Base-by-base conservation (phyloP, 768 basidiomycete species). In the Lentinus brumalis region DNA sequence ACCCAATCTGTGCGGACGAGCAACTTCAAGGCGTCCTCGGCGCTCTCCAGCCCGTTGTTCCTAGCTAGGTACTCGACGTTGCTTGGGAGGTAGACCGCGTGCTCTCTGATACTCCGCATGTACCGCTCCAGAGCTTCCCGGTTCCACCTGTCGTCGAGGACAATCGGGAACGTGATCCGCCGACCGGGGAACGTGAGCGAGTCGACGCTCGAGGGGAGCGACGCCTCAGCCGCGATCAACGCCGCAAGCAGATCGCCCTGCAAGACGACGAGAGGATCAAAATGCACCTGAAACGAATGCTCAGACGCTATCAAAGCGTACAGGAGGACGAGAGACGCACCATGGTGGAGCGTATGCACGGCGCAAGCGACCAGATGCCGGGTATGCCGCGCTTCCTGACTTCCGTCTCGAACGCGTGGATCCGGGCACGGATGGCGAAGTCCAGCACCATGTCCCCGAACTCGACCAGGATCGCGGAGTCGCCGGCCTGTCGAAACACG, bases 61-160 rank as follows among this genome's bases (percentile, higher is more conserved):
- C 73, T 75, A 0, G 86, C 86, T 1, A 89, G 77, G 65, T 89
- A 89, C 41, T 86, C 83, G 39, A 88, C 73, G 64, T 91, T 89
- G 68, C 83, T 85, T 0, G 87, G 88, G 0, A 91, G 73, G 70
- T 89, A 91, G 1, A 83, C 84, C 0, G 87, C 87, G 52, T 79
- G 79, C 50, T 80, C 76, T 10, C 88, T 75, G 0, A 76, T 82
- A 0, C 81, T 79, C 7, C 70, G 73, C 81, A 83, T 86, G 69
- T 91, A 88, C 21, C 81, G 77, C 46, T 79, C 69, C 30, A 88
- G 73, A 4, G 86, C 85, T 11, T 83, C 83, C 9, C 75, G 75
- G 60, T 70, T 81, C 81, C 86, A 84, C 5, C 75, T 76, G 66
- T 89, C 88, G 62, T 88, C 80, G 31, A 88, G 76, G 1, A 81